Evolutionary conservation across 2,329 filamentous ascomycete genomes (phyloP).

Genomic region (Madurella mycetomatis): DNA sequence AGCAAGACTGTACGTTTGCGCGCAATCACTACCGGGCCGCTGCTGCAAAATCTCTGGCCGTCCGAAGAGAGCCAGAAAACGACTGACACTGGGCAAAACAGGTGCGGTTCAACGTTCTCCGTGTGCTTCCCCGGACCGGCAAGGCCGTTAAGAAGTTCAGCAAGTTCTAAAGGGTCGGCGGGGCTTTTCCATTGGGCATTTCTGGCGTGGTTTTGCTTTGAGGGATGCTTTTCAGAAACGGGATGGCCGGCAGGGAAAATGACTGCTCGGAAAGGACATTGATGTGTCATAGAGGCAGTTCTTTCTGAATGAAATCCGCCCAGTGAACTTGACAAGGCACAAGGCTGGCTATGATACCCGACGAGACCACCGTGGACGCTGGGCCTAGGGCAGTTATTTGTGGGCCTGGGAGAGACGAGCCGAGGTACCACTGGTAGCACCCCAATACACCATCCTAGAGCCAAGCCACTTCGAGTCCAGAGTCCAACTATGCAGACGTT

Average conservation of each 20-base stretch:
- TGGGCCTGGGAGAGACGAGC: constrained; percentile 2
- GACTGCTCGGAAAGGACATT: constrained; percentile 29
- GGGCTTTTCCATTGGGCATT: constrained; percentile 31
- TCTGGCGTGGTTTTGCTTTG: constrained; percentile 34
- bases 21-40: not conserved
- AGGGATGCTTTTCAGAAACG: constrained; percentile 31
- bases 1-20: constrained; percentile 89
- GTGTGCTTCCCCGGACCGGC: constrained; percentile 94
- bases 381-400: constrained; percentile 2
- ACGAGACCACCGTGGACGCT: not conserved
- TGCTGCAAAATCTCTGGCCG: not conserved
- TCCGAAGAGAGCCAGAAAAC: not conserved
- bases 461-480: not conserved
- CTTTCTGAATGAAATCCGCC: constrained; percentile 32
- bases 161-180: constrained; percentile 77
- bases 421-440: not conserved
- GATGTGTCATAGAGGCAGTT: constrained; percentile 32
- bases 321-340: constrained; percentile 23
- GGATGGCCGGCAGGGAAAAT: constrained; percentile 30
- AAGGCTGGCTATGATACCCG: constrained; percentile 19
- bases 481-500: not conserved
- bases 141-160: constrained; percentile 96
- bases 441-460: constrained; percentile 9
- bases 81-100: constrained; percentile 34
- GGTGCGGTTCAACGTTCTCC: constrained; percentile 99